Evolutionary conservation across 768 basidiomycete genomes (phyloP).

Genomic region (Tricholoma sp.): DNA sequence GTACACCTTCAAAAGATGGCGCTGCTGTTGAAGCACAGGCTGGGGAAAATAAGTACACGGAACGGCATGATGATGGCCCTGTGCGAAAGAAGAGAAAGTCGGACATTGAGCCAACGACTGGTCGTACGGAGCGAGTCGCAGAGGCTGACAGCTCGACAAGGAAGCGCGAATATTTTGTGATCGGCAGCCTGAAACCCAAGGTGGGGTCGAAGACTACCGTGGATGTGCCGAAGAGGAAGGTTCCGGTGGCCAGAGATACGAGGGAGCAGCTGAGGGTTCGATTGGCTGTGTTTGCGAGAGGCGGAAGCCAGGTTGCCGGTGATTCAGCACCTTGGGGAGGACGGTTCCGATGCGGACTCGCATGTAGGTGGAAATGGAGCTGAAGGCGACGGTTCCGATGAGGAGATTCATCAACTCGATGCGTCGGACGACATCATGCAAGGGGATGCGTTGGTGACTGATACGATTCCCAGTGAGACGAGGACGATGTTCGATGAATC

Average conservation of each 20-base stretch:
- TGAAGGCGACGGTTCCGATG: background rate
- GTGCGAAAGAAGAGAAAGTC: conserved; percentile 26
- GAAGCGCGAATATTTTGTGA: too few species aligned
- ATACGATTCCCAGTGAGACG: background rate
- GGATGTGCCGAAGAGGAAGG: too few species aligned
- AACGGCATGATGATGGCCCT: background rate
- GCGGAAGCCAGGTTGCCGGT: conserved; percentile 33
- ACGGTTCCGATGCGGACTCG: conserved; percentile 19
- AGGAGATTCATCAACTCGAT: background rate
- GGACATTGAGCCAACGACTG: background rate
- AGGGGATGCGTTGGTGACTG: background rate
- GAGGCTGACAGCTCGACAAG: too few species aligned
- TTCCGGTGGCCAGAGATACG: too few species aligned
- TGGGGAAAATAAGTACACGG: conserved; percentile 6
- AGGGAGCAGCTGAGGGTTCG: too few species aligned
- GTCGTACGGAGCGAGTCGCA: too few species aligned
- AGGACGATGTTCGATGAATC: too few species aligned
- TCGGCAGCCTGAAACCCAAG: too few species aligned
- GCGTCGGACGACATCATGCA: background rate
- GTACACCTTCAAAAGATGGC: background rate
- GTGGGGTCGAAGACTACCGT: too few species aligned
- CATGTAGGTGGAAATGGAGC: too few species aligned
- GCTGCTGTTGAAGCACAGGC: background rate
- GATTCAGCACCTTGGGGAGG: conserved; percentile 13
- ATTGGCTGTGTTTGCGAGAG: conserved; percentile 50